Evolutionary conservation across 768 basidiomycete genomes (phyloP), one percentile per base, ranked within the genome.

Genomic region (Mycena sanguinolenta): DNA sequence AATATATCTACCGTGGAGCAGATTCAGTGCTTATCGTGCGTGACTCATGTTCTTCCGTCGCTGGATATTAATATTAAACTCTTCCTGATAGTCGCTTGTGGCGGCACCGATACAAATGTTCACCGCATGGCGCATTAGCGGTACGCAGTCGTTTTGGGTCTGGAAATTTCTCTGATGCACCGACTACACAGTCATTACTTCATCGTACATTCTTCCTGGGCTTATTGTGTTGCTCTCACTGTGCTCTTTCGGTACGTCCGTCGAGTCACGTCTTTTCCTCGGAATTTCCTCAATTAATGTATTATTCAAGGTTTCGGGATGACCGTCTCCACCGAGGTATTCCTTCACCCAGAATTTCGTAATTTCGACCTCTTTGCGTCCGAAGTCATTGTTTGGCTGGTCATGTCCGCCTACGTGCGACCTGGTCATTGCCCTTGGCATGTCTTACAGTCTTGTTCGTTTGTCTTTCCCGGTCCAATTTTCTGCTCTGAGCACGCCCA

Each of bases 71-170:
- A 49, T 8, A 2, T 38, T n/a, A 4, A 12, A n/a, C 21, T n/a
- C 12, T 2, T n/a, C 46, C 21, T n/a, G n/a, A 50, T 38, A 70
- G 69, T 30, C 69, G 3, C 30, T 72, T 10, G 63, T 63, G 4
- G 49, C 71, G 2, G 59, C 58, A 3, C 71, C 71, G 7, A 65
- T 72, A 12, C 71, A 72, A 42, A 13, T 69, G 13, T 72, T 72
- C 49, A 36, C 67, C 14, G 71, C 71, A 0, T 72, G 71, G 71
- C 58, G 71, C 4, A 65, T 72, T 34, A 50, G 52, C 6, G 63
- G 69, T 65, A 38, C 25, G 58, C 16, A 10, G 10, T 8, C 2
- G n/a, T 0, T 32, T 25, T 44, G 8, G 19, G 23, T 10, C 19
- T 21, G 3, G 19, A 23, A 27, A 52, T 34, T 13, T 2, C 44